phyloP scores from a whole-genome alignment of 805 yeast genomes.

The Cyberlindnera veronae region DNA sequence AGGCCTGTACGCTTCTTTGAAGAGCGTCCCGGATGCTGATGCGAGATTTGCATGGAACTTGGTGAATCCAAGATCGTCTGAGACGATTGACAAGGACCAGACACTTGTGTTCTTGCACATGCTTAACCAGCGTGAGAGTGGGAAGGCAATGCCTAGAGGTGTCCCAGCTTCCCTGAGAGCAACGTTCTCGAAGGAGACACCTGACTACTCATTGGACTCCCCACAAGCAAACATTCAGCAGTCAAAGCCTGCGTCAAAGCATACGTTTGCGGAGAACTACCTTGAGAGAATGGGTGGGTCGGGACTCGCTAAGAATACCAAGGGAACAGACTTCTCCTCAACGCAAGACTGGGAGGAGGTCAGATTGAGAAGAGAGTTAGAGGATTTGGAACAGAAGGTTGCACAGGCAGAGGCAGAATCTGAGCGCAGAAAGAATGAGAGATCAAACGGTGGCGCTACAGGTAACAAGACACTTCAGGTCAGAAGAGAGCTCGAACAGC shows the following conservation, averaged over 20 bases:
- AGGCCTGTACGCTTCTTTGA: slow-evolving; percentile 64
- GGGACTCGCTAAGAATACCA: slow-evolving; percentile 29
- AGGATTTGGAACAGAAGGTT: slow-evolving; percentile 67
- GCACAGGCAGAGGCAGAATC: slow-evolving; percentile 51
- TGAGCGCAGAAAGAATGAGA: slow-evolving; percentile 33
- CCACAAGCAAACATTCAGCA: slow-evolving; percentile 40
- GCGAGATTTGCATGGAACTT: slow-evolving; percentile 90
- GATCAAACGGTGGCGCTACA: slow-evolving; percentile 23
- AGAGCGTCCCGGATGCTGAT: slow-evolving; percentile 77
- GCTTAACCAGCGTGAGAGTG: slow-evolving; percentile 82
- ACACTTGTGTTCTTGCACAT: slow-evolving; percentile 85
- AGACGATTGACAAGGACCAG: slow-evolving; percentile 92
- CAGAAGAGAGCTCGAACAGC: slow-evolving; percentile 72
- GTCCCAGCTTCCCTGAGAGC: slow-evolving; percentile 93
- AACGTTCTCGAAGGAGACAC: slow-evolving; percentile 81
- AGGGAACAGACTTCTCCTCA: slow-evolving; percentile 69
- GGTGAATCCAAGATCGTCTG: slow-evolving; percentile 84
- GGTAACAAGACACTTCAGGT: slow-evolving; percentile 31
- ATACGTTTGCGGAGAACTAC: slow-evolving; percentile 52
- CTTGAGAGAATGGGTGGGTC: slow-evolving; percentile 54
- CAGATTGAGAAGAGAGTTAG: slow-evolving; percentile 71
- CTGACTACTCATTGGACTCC: slow-evolving; percentile 64
- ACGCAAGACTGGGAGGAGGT: slow-evolving; percentile 87
- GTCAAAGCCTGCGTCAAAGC: slow-evolving; percentile 24
- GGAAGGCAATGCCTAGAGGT: slow-evolving; percentile 83